Percentiles rank a stretch among this genome's conserved stretches.
These are phyloP conservation scores for Calonectria multiphialidica DNA, from an alignment of 2,329 filamentous ascomycete species.

Conservation along the genomic window DNA sequence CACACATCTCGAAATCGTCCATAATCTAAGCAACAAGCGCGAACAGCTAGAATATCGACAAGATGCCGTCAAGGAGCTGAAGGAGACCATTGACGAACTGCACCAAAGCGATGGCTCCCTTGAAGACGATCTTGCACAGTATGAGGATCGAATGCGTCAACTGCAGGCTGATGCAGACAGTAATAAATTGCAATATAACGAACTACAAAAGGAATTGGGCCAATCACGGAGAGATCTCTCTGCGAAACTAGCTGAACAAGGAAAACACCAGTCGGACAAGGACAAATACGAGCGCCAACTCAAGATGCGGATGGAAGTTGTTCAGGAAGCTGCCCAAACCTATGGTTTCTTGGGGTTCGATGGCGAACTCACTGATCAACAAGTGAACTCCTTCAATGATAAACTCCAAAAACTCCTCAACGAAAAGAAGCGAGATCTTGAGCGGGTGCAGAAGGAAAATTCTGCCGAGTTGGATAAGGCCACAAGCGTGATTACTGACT, in stretches of 20 bases:
- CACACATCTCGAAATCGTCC: conserved; percentile 80
- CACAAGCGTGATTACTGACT: conserved; percentile 77
- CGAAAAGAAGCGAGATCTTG: conserved; percentile 84
- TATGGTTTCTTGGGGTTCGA: conserved; percentile 90
- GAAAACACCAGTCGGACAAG: conserved; percentile 87
- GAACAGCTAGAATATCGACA: conserved; percentile 79
- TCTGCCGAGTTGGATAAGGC: conserved; percentile 80
- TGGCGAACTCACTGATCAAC: conserved; percentile 78
- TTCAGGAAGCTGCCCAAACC: conserved; percentile 80
- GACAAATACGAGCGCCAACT: conserved; percentile 88
- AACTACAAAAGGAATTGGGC: conserved; percentile 67
- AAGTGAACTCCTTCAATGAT: conserved; percentile 82
- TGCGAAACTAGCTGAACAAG: conserved; percentile 72
- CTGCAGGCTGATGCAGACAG: conserved; percentile 73
- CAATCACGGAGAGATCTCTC: conserved; percentile 61
- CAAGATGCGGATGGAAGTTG: conserved; percentile 75
- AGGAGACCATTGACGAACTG: conserved; percentile 80
- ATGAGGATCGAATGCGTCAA: conserved; percentile 78
- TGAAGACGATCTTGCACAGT: conserved; percentile 78
- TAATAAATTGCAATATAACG: conserved; percentile 73
- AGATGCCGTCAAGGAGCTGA: conserved; percentile 77
- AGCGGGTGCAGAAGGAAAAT: conserved; percentile 79
- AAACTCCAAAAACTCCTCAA: conserved; percentile 79
- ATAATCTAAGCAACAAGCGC: conserved; percentile 80
- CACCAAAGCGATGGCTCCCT: conserved; percentile 83